Evolutionary conservation across 768 basidiomycete species (phyloP).

Genomic region (Pulveroboletus sp.): DNA sequence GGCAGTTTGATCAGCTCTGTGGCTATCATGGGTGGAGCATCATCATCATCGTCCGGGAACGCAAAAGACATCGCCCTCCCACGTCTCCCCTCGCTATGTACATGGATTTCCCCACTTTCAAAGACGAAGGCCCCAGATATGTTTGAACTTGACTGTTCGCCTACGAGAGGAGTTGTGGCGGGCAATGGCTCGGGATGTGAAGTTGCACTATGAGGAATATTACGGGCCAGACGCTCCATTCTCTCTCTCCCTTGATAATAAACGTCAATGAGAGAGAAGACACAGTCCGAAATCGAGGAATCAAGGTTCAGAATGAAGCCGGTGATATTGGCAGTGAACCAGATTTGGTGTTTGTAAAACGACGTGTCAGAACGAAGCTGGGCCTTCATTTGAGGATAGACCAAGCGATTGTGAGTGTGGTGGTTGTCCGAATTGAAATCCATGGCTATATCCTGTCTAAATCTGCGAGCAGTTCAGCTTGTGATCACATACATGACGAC

Average conservation of each 20-base stretch:
- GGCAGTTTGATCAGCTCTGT: conserved; percentile 72
- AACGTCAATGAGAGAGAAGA: conserved; percentile 81
- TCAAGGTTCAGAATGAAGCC: conserved; percentile 86
- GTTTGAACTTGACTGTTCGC: conserved; percentile 47
- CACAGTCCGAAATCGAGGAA: conserved; percentile 68
- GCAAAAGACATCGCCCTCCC: conserved; percentile 34
- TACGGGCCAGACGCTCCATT: conserved; percentile 61
- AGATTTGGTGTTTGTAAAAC: conserved; percentile 46
- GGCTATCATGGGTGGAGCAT: conserved; percentile 42
- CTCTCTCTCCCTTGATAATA: conserved; percentile 79
- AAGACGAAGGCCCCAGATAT: conserved; percentile 69
- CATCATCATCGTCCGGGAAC: conserved; percentile 45
- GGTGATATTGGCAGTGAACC: conserved; percentile 65
- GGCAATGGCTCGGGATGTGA: conserved; percentile 6
- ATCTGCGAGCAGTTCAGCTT: conserved; percentile 42
- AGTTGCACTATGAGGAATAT: conserved; percentile 37
- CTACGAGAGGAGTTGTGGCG: conserved; percentile 1
- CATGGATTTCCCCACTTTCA: conserved; percentile 76
- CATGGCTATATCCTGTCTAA: conserved; percentile 63
- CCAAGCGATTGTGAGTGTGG: conserved; percentile 60
- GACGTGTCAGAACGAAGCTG: conserved; percentile 57
- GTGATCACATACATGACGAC: neutral
- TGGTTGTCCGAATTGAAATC: conserved; percentile 74
- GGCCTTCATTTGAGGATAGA: conserved; percentile 80
- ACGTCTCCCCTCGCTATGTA: conserved; percentile 52